Conservation (phyloP, 1,284 basidiomycete species). For the Polyporus tsugae region DNA sequence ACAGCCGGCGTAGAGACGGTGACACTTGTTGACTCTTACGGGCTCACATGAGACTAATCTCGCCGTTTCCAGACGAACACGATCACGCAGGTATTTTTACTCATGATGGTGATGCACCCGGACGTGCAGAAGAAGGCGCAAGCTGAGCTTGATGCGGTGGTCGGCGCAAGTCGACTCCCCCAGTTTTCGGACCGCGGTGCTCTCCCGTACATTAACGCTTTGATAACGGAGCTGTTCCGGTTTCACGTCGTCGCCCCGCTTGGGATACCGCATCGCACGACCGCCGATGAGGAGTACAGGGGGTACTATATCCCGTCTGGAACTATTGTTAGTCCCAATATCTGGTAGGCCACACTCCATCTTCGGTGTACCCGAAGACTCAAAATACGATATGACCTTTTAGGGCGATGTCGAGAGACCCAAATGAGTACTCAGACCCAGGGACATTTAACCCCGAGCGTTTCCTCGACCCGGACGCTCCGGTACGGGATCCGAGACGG, state of each 20-base stretch:
- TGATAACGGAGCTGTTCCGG: background rate
- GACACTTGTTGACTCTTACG: background rate
- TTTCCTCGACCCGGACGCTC: slow-evolving; percentile 11
- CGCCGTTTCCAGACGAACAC: background rate
- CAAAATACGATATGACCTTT: background rate
- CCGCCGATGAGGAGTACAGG: background rate
- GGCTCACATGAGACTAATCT: background rate
- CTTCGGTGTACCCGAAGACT: background rate
- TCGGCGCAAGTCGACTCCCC: background rate
- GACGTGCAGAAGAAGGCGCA: background rate
- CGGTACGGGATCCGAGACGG: slow-evolving; percentile 21
- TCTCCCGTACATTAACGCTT: background rate
- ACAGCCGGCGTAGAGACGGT: background rate
- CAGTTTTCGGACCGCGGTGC: background rate
- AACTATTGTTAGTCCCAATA: background rate
- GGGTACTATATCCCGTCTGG: background rate
- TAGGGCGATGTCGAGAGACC: slow-evolving; percentile 31
- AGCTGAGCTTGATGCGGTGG: background rate
- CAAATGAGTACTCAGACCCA: slow-evolving; percentile 27
- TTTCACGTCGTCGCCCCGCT: background rate
- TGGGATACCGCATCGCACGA: background rate
- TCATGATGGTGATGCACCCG: slow-evolving; percentile 4
- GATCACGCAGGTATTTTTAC: background rate
- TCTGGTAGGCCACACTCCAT: background rate
- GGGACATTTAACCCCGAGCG: slow-evolving; percentile 30